Conservation (phyloP, 495 filamentous ascomycete genomes). For the Xylaria venustula region DNA sequence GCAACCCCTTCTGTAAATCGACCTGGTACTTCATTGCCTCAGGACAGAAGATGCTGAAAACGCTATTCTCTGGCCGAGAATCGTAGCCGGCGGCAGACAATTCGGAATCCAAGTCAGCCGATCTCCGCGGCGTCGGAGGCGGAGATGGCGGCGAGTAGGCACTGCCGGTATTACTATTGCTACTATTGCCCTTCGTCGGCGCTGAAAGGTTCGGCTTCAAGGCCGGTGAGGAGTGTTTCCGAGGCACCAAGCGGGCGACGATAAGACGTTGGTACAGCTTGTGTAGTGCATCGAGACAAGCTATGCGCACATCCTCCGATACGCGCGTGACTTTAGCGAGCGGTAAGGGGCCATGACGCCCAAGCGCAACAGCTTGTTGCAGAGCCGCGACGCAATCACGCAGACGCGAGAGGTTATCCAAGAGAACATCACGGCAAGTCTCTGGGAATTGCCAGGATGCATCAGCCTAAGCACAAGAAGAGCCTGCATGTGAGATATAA, state of each 20-base stretch:
- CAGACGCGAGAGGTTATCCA: slow-evolving; percentile 25
- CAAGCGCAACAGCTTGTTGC: slow-evolving; percentile 12
- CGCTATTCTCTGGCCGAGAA: slow-evolving; percentile 33
- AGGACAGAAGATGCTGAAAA: slow-evolving; percentile 40
- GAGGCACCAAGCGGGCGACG: slow-evolving; percentile 34
- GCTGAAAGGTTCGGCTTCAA: no score
- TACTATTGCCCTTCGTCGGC: slow-evolving; percentile 12
- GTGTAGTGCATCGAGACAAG: slow-evolving; percentile 29
- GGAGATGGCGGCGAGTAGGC: slow-evolving; percentile 34
- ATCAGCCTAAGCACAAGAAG: slow-evolving; percentile 6
- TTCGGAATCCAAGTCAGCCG: no score
- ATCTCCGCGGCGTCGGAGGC: slow-evolving; percentile 38
- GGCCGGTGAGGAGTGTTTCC: slow-evolving; percentile 25
- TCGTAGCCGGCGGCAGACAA: not conserved
- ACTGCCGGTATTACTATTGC: slow-evolving; percentile 16
- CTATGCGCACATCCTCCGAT: slow-evolving; percentile 33
- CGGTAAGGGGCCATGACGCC: slow-evolving; percentile 20
- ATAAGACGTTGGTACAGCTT: slow-evolving; percentile 38
- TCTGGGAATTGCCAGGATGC: slow-evolving; percentile 15
- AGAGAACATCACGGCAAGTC: slow-evolving; percentile 26
- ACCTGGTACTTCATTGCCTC: slow-evolving; percentile 39
- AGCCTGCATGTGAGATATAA: no score
- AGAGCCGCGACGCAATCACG: slow-evolving; percentile 25
- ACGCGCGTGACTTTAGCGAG: slow-evolving; percentile 29
- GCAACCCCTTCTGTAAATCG: slow-evolving; percentile 24